Percentiles rank a stretch among this genome's conserved stretches.
Evolutionary conservation across 257 asterid species (phyloP).

Genomic region (Datura wrightii): DNA sequence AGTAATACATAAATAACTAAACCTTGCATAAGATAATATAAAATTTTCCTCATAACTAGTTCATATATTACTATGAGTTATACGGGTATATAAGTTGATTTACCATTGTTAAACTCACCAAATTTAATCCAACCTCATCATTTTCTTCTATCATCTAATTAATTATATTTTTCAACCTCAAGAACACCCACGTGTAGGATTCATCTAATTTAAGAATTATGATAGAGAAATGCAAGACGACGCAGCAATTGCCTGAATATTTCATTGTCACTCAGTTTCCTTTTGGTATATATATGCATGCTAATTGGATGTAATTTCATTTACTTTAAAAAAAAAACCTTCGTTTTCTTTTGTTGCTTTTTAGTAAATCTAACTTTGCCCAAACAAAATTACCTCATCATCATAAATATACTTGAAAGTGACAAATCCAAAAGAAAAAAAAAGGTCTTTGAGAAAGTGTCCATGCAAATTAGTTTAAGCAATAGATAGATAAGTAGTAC

Average conservation of each 20-base stretch:
- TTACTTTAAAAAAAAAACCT: background rate
- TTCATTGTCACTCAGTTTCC: background rate
- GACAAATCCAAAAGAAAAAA: background rate
- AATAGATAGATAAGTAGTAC: background rate
- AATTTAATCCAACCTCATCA: no score
- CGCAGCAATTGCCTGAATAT: background rate
- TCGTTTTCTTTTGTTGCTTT: background rate
- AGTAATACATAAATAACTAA: no score
- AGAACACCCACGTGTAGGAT: no score
- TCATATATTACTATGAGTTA: no score
- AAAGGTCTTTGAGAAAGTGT: background rate
- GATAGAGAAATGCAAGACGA: no score
- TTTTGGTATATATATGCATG: background rate
- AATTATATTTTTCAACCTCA: no score
- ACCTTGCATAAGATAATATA: no score
- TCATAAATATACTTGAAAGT: conserved; percentile 21
- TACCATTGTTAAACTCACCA: no score
- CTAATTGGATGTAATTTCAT: background rate
- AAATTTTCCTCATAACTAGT: no score
- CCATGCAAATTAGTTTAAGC: background rate
- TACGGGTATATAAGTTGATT: no score
- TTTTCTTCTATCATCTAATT: no score
- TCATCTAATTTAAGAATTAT: no score
- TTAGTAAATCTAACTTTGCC: background rate
- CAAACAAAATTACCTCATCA: background rate